Evolutionary conservation across 208 protist genomes (phyloP).

Genomic region (Trichomonas tenax): DNA sequence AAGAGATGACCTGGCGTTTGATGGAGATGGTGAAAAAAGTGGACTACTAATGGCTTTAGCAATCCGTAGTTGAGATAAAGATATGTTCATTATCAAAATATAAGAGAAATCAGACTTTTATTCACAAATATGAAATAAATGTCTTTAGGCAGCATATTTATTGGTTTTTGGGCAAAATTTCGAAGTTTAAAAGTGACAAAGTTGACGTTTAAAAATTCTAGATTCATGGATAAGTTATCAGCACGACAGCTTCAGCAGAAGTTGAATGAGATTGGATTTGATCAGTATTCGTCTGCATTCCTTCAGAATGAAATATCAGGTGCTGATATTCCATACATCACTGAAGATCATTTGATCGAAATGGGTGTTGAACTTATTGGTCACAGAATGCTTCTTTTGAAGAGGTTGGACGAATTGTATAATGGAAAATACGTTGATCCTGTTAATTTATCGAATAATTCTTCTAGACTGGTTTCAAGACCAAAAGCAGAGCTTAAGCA

Average conservation of each 20-base stretch:
- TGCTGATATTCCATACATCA: neutral
- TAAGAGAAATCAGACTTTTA: too few species aligned
- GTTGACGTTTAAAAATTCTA: neutral
- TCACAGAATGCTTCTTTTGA: neutral
- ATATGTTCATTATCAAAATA: too few species aligned
- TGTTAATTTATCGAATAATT: neutral
- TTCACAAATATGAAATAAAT: too few species aligned
- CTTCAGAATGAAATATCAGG: neutral
- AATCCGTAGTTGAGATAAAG: neutral
- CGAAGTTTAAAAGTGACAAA: neutral
- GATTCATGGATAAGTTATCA: neutral
- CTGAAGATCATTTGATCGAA: constrained; percentile 12
- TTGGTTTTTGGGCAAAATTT: too few species aligned
- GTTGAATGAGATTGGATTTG: neutral
- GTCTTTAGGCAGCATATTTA: too few species aligned
- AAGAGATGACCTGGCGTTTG: neutral
- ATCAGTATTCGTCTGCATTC: neutral
- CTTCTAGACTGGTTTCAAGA: neutral
- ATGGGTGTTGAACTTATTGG: neutral
- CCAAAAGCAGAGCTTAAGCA: neutral
- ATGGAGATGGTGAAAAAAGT: neutral
- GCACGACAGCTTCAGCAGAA: neutral
- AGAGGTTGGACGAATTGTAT: neutral
- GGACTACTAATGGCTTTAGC: neutral
- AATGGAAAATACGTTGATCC: neutral